Evolutionary conservation across 768 basidiomycete genomes (phyloP).

Genomic region (Cystofilobasidium macerans): DNA sequence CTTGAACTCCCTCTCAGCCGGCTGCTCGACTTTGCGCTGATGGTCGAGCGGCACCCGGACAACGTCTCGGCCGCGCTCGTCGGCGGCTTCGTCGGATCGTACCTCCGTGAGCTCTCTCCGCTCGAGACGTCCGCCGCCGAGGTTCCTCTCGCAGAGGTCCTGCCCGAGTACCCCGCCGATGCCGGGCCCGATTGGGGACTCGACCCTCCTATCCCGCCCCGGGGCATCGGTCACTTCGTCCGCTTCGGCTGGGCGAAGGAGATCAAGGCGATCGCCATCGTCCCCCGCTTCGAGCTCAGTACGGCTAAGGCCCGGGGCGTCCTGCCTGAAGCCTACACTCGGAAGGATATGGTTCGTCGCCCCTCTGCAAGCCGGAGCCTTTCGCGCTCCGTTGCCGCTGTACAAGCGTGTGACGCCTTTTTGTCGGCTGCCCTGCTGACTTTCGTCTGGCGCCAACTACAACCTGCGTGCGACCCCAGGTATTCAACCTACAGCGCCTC

Average conservation of each 20-base stretch:
- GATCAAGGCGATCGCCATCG: constrained; percentile 86
- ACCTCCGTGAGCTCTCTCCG: constrained; percentile 76
- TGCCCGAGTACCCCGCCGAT: constrained; percentile 89
- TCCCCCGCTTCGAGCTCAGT: constrained; percentile 89
- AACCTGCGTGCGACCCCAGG: constrained; percentile 43
- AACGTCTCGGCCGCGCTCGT: constrained; percentile 96
- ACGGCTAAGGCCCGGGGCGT: constrained; percentile 88
- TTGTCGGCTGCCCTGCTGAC: background rate
- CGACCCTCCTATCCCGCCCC: constrained; percentile 74
- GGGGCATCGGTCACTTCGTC: constrained; percentile 87
- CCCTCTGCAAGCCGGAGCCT: background rate
- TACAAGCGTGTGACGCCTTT: background rate
- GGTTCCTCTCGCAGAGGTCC: constrained; percentile 87
- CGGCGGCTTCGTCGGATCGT: constrained; percentile 93
- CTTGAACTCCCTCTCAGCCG: constrained; percentile 59
- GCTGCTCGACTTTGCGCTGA: constrained; percentile 87
- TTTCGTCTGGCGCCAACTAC: too few relatives aligned
- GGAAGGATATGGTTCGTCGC: constrained; percentile 73
- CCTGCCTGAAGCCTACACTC: constrained; percentile 69
- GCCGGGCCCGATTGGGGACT: constrained; percentile 85
- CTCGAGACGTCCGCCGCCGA: constrained; percentile 70
- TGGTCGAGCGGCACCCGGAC: constrained; percentile 98
- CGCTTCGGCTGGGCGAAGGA: constrained; percentile 71
- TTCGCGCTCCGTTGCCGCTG: background rate
- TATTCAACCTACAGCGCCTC: constrained; percentile 92